Conservation (phyloP, 805 yeast species). For the Ogataea glucozyma region DNA sequence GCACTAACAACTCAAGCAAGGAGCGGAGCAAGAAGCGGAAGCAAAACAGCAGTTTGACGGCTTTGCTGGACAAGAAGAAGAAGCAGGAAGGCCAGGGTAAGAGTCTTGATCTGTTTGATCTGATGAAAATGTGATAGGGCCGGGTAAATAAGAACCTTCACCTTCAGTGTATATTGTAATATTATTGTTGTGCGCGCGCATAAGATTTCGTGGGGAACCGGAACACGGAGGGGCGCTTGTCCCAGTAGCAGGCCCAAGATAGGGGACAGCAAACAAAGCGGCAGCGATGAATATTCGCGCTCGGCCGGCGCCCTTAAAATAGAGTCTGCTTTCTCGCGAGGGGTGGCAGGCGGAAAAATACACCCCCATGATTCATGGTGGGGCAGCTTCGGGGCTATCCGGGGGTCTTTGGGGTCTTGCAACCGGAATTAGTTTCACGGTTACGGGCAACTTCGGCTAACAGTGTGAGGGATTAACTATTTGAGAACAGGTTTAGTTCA, state of each 20-base stretch:
- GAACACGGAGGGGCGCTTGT: neutral
- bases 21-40: conserved; percentile 28
- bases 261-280: neutral
- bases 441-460: neutral
- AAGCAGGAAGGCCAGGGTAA: conserved; percentile 13
- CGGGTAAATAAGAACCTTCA: neutral
- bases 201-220: conserved; percentile 2
- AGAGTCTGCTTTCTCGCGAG: too few species aligned
- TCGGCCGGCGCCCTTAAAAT: too few species aligned
- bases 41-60: conserved; percentile 28
- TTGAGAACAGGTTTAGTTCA: neutral
- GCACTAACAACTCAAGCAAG: conserved; percentile 15
- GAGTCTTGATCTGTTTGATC: conserved; percentile 29
- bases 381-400: conserved; percentile 4
- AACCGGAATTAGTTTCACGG: neutral
- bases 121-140: conserved; percentile 23
- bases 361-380: conserved; percentile 9
- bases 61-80: conserved; percentile 24
- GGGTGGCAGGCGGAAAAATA: neutral
- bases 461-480: conserved; percentile 5
- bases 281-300: too few species aligned
- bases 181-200: too few species aligned
- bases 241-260: conserved; percentile 1
- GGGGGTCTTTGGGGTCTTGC: neutral
- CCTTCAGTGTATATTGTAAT: neutral